phyloP scores from a whole-genome alignment of 2,329 filamentous ascomycete genomes.

The Colletotrichum euphorbiae region DNA sequence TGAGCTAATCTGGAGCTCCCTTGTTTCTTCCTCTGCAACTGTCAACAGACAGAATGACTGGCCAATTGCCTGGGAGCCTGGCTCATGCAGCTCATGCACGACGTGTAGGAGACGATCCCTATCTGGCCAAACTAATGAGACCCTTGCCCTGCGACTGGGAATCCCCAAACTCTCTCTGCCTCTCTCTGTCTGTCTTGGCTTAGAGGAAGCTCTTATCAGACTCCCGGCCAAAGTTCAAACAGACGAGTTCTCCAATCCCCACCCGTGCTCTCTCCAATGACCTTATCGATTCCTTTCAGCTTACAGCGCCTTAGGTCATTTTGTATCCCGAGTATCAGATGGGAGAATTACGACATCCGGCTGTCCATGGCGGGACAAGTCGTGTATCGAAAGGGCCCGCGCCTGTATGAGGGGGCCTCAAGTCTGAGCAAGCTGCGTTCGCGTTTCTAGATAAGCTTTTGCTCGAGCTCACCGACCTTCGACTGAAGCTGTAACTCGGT shows the following conservation, averaged over 20 bases:
- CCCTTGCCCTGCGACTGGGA: not conserved
- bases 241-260: conserved; percentile 2
- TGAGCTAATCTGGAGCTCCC: not conserved
- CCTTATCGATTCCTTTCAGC: not conserved
- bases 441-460: conserved; percentile 25
- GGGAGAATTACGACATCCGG: conserved; percentile 20
- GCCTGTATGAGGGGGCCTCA: conserved; percentile 17
- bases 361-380: conserved; percentile 10
- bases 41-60: not conserved
- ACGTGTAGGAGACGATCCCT: conserved; percentile 18
- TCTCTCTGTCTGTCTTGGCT: too few species aligned
- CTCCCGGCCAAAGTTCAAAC: not conserved
- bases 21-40: not conserved
- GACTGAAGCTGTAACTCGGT: too few species aligned
- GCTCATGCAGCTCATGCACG: conserved; percentile 35
- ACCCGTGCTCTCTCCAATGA: conserved; percentile 19
- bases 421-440: not conserved
- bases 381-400: conserved; percentile 9
- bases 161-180: not conserved
- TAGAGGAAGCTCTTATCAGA: conserved; percentile 22
- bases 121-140: conserved; percentile 14
- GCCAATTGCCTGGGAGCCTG: not conserved
- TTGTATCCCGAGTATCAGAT: conserved; percentile 1
- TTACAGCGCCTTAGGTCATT: conserved; percentile 26
- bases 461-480: conserved; percentile 14